A percentile compares a stretch with the other conserved stretches of the same genome.
These are phyloP conservation scores for Boletellus sp. DNA, from an alignment of 768 basidiomycete genomes.

Conservation along the genomic window DNA sequence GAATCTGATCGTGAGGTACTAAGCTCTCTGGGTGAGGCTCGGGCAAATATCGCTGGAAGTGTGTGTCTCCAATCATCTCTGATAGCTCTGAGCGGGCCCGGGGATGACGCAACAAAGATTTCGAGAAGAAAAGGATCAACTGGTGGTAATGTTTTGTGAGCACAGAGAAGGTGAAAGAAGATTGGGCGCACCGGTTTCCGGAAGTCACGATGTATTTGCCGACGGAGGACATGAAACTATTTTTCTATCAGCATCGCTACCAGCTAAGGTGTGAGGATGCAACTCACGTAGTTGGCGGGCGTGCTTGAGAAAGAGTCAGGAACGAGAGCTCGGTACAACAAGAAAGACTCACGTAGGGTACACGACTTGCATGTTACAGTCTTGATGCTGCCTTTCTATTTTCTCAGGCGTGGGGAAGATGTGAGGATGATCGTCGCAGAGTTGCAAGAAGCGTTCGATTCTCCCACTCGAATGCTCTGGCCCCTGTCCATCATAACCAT, in stretches of 20 bases:
- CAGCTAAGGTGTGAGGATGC: background rate
- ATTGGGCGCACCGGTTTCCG: constrained; percentile 77
- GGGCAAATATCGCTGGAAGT: constrained; percentile 92
- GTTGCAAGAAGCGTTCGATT: constrained; percentile 94
- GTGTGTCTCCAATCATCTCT: constrained; percentile 85
- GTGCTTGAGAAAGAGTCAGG: constrained; percentile 49
- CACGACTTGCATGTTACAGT: constrained; percentile 99
- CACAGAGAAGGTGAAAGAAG: background rate
- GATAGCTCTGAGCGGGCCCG: constrained; percentile 78
- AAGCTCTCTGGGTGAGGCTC: constrained; percentile 72
- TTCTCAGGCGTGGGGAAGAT: constrained; percentile 86
- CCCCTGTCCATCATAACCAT: constrained; percentile 98
- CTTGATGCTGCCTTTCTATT: constrained; percentile 93
- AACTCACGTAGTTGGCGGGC: constrained; percentile 82
- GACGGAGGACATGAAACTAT: constrained; percentile 93
- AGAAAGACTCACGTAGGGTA: constrained; percentile 77
- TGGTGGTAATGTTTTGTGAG: constrained; percentile 26
- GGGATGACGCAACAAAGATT: constrained; percentile 93
- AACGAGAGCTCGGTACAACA: background rate
- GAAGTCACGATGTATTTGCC: constrained; percentile 97
- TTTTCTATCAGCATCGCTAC: constrained; percentile 12
- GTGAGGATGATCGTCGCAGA: constrained; percentile 96
- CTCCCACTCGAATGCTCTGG: constrained; percentile 97
- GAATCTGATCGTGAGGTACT: constrained; percentile 79
- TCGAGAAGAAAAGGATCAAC: constrained; percentile 96